A percentile compares a stretch with the other conserved stretches of the same genome.
Evolutionary conservation across 2,329 filamentous ascomycete species (phyloP).

Genomic region (Fusarium palustre): DNA sequence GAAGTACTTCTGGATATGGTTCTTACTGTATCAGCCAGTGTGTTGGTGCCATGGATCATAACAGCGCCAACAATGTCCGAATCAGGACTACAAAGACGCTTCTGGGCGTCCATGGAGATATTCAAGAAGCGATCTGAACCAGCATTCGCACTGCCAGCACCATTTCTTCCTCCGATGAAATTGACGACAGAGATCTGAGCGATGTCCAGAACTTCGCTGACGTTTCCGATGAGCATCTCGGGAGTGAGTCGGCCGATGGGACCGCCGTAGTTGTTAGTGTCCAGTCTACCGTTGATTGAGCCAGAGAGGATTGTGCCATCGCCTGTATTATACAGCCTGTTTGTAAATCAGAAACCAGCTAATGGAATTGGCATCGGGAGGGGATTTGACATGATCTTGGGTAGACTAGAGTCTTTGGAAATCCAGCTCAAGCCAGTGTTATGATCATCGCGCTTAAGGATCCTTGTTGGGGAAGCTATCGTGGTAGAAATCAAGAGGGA

Average conservation of each 20-base stretch:
- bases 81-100: conserved; percentile 47
- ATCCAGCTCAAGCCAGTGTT: background rate
- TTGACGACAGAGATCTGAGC: conserved; percentile 49
- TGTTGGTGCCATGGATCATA: conserved; percentile 64
- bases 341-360: background rate
- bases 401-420: conserved; percentile 19
- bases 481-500: background rate
- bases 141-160: background rate
- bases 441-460: background rate
- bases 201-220: conserved; percentile 49
- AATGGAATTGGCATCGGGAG: background rate
- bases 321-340: conserved; percentile 8
- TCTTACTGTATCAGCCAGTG: conserved; percentile 62
- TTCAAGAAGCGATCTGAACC: background rate
- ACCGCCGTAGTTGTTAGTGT: conserved; percentile 50
- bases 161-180: conserved; percentile 28
- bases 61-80: conserved; percentile 48
- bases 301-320: conserved; percentile 50
- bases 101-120: conserved; percentile 12
- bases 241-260: conserved; percentile 42
- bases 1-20: background rate
- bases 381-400: conserved; percentile 45
- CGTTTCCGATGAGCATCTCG: conserved; percentile 48
- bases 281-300: conserved; percentile 51
- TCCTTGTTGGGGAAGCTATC: background rate